Base-by-base conservation (phyloP, 1,284 basidiomycete species). In the Wallemia mellicola region DNA sequence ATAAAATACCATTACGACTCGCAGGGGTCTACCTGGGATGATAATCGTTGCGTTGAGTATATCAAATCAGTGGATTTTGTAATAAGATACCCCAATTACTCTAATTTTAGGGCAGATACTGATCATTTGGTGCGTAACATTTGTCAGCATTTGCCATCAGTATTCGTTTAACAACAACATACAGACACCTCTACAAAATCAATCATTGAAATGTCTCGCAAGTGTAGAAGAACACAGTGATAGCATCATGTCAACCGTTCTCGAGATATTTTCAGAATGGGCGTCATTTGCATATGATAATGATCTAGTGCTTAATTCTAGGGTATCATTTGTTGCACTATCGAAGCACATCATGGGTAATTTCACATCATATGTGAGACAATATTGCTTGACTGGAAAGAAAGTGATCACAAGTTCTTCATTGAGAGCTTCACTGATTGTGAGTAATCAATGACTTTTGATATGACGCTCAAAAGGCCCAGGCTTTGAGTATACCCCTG, bases 401-500 rank as follows among this genome's bases (percentile, higher is more conserved):
- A 11, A 7, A 11, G n/a, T 48, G 5, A 22, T 48, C 5, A 17
- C 38, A 3, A 48, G 38, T 22, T 11, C 1, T 3, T 48, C 38
- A 3, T n/a, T 48, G 9, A 22, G 5, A 11, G 9, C 5, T 5
- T 48, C 38, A 17, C 14, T 48, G 14, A 48, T 17, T 5, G 38
- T 48, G 38, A 22, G 38, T 15, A 48, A 17, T 30, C n/a, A 11
- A n/a, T n/a, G 14, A 48, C 14, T 11, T n/a, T 48, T 11, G 38
- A 32, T 32, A 9, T 32, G 9, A 32, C 9, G 38, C 38, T 48
- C 5, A 48, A 11, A 5, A 11, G 14, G 9, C 38, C 3, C 59
- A 88, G 85, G 82, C 87, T 0, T 87, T 85, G 64, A 78, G 83
- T 1, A 81, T 92, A 28, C 88, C 91, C 0, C 80, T 95, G 68